Conservation (phyloP, 2,329 filamentous ascomycete genomes). For the Calycina marina region DNA sequence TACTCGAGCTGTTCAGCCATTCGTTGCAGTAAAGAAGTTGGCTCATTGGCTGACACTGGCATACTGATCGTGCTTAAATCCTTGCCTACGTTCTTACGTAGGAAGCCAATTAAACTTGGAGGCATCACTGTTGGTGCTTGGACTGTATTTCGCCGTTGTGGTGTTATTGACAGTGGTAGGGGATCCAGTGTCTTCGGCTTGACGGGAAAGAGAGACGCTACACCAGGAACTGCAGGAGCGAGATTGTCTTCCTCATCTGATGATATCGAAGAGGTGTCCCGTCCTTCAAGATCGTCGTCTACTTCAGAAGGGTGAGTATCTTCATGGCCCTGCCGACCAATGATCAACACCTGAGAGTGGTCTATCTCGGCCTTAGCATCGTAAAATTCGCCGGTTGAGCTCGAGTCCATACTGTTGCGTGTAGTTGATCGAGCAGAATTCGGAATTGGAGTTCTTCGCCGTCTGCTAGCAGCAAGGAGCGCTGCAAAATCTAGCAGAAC, state of each 20-base stretch:
- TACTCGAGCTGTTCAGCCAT: constrained; percentile 88
- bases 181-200: constrained; percentile 66
- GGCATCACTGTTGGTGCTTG: constrained; percentile 62
- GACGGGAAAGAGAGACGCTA: constrained; percentile 58
- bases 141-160: constrained; percentile 57
- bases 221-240: constrained; percentile 34
- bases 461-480: constrained; percentile 66
- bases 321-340: constrained; percentile 57
- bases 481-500: constrained; percentile 72
- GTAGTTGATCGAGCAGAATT: constrained; percentile 32
- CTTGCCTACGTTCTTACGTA: constrained; percentile 96
- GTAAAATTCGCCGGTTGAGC: constrained; percentile 80
- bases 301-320: constrained; percentile 43
- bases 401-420: constrained; percentile 62
- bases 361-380: constrained; percentile 59
- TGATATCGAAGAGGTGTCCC: constrained; percentile 42
- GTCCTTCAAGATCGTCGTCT: constrained; percentile 24
- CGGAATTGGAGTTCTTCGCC: constrained; percentile 47
- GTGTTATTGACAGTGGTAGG: constrained; percentile 51
- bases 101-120: constrained; percentile 82
- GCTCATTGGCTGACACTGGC: constrained; percentile 94
- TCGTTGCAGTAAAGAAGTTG: constrained; percentile 74
- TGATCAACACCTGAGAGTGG: constrained; percentile 55
- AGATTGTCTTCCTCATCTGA: constrained; percentile 40
- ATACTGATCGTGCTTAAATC: constrained; percentile 93